These are phyloP conservation scores for Vishniacozyma victoriae DNA, from an alignment of 768 basidiomycete species.

Conservation along the genomic window DNA sequence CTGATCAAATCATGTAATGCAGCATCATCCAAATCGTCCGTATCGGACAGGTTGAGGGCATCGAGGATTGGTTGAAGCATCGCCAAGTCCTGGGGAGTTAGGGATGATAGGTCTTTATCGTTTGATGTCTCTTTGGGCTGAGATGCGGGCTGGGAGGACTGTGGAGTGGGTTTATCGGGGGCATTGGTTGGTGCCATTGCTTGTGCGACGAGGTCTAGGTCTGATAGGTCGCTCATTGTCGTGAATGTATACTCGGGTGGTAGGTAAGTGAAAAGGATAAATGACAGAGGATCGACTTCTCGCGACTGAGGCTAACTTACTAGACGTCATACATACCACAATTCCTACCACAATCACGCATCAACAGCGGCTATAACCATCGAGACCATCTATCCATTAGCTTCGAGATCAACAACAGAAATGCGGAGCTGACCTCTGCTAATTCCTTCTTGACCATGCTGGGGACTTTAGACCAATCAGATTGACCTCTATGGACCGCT, in stretches of 20 bases:
- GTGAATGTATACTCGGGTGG: too few species aligned
- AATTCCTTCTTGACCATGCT: too few species aligned
- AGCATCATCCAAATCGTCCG: constrained; percentile 10
- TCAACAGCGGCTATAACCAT: too few species aligned
- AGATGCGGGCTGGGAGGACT: not conserved
- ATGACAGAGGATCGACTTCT: not conserved
- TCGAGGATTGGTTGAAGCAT: constrained; percentile 22
- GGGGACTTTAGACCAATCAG: too few species aligned
- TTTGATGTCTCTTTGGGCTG: not conserved
- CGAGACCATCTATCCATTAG: too few species aligned
- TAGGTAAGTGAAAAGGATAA: constrained; percentile 1
- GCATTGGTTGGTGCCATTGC: constrained; percentile 27
- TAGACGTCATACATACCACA: too few species aligned
- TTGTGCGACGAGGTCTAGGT: constrained; percentile 42
- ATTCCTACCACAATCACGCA: too few species aligned
- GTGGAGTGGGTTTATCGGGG: not conserved
- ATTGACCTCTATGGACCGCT: too few species aligned
- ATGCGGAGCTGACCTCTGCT: too few species aligned
- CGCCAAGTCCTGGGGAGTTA: constrained; percentile 19
- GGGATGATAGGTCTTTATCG: constrained; percentile 13
- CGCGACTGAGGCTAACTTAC: too few species aligned
- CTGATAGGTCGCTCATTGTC: constrained; percentile 29
- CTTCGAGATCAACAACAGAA: too few species aligned
- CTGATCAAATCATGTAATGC: constrained; percentile 27
- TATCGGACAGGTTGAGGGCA: constrained; percentile 5